These are phyloP conservation scores for Pestalotiopsis sp. DNA, from an alignment of 2,329 filamentous ascomycete species.

Conservation along the genomic window DNA sequence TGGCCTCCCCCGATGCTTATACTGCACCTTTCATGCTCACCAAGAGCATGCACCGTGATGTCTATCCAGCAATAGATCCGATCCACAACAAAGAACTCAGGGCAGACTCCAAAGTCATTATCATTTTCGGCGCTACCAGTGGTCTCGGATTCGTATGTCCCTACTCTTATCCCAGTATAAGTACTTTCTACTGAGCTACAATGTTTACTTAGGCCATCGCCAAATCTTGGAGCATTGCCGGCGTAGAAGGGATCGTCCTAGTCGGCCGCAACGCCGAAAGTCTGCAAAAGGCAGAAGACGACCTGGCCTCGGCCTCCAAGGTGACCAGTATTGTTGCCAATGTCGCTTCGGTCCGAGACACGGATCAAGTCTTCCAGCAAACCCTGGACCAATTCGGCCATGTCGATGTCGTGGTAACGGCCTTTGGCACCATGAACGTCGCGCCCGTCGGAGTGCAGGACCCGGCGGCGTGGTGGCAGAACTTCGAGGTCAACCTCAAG, in stretches of 20 bases:
- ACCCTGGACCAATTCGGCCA: slow-evolving; percentile 1
- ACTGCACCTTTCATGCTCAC: slow-evolving; percentile 9
- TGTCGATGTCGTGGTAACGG: slow-evolving; percentile 45
- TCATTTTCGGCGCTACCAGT: background rate
- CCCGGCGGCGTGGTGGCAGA: slow-evolving; percentile 39
- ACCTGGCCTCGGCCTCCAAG: background rate
- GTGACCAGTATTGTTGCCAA: background rate
- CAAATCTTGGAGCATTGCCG: background rate
- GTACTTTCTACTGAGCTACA: background rate
- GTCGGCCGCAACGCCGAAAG: slow-evolving; percentile 1
- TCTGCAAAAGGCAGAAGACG: background rate
- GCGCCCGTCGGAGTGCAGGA: slow-evolving; percentile 5
- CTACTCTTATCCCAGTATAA: background rate
- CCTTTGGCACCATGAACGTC: slow-evolving; percentile 33
- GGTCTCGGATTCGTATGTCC: background rate
- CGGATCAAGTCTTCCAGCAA: background rate
- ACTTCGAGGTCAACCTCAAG: slow-evolving; percentile 53
- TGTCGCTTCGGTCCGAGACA: background rate
- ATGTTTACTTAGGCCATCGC: background rate
- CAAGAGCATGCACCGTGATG: slow-evolving; percentile 6
- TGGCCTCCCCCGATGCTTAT: slow-evolving; percentile 3
- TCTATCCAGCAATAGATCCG: slow-evolving; percentile 5
- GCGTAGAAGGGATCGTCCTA: slow-evolving; percentile 3
- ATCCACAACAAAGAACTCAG: background rate
- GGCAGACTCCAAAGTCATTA: background rate